Evolutionary conservation across 2,329 filamentous ascomycete species (phyloP).

Genomic region (Talaromyces islandicus): DNA sequence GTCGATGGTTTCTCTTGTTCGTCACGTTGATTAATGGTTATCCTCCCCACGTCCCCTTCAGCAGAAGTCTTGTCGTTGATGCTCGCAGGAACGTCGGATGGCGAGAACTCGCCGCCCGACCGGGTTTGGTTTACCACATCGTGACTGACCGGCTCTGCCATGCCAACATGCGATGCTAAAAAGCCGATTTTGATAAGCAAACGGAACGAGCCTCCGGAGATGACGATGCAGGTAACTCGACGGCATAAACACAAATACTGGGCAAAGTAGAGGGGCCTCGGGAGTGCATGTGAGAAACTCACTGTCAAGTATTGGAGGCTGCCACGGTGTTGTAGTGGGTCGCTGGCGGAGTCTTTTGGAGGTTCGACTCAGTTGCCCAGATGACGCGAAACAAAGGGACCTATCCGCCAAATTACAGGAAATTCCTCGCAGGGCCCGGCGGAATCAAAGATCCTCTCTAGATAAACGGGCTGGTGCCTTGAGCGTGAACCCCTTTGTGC

Average conservation of each 20-base stretch:
- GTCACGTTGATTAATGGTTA: constrained; percentile 33
- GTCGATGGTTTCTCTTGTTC: constrained; percentile 22
- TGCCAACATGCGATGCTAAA: constrained; percentile 56
- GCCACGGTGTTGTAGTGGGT: constrained; percentile 35
- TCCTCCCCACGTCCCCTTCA: constrained; percentile 43
- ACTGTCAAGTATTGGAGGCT: constrained; percentile 38
- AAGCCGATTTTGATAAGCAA: not conserved
- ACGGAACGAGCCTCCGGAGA: not conserved
- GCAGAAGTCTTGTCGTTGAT: constrained; percentile 49
- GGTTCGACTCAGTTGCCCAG: constrained; percentile 27
- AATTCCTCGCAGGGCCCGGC: constrained; percentile 2
- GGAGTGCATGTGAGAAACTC: constrained; percentile 24
- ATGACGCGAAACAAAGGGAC: constrained; percentile 19
- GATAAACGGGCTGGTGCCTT: constrained; percentile 11
- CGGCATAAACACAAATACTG: not conserved
- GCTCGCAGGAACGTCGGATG: constrained; percentile 62
- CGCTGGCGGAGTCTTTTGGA: constrained; percentile 13
- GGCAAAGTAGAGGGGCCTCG: not conserved
- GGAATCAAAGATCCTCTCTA: constrained; percentile 15
- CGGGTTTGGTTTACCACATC: constrained; percentile 67
- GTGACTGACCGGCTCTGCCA: constrained; percentile 65
- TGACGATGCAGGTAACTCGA: not conserved
- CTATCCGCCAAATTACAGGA: constrained; percentile 18
- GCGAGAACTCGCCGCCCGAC: constrained; percentile 59
- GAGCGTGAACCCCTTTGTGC: constrained; percentile 16